Base-by-base conservation (phyloP, 2,329 filamentous ascomycete genomes). In the Acephala macrosclerotiorum region DNA sequence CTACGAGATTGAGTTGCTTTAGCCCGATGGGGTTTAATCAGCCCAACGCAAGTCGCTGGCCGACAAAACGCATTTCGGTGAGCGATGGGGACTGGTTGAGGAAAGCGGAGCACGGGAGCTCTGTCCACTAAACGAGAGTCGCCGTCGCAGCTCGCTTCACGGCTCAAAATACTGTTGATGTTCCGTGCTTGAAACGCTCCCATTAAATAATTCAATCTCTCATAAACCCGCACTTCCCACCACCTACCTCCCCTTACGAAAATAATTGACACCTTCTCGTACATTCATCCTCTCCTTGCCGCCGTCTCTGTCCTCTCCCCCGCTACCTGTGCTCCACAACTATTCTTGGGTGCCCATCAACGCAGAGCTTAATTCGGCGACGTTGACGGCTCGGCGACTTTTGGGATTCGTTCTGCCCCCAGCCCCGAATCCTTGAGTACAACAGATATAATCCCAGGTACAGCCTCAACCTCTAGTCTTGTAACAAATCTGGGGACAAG, bases 341-440 rank as follows among this genome's bases (percentile, higher is more conserved):
- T 53, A 53, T 53, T 53, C n/a, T n/a, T 26, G 25, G 49, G 22
- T 26, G 49, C 49, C n/a, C 49, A n/a, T 57, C 35, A 22, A 29
- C 36, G 29, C 35, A 40, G 55, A 57, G 29, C 35, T 57, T 25
- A 64, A 64, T 64, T 60, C 56, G 61, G 61, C 57, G 61, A 56
- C 29, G 55, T 40, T 58, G 33, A 57, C 47, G 42, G 29, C 58
- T 64, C 56, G 61, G 61, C 57, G 61, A 64, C 45, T 64, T 59
- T 64, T 47, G 58, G 33, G 26, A 35, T 59, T 35, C 42, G 33
- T 26, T 45, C 22, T 40, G 12, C 40, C 40, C 53, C 56, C 61
- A 55, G 56, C 61, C 61, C 56, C 61, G 61, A 64, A 60, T 58
- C 45, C 61, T 47, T 45, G 26, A 20, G 14, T 25, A 33, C 33